These are phyloP conservation scores for Solanum piurae DNA, from an alignment of 257 asterid species.

Conservation along the genomic window DNA sequence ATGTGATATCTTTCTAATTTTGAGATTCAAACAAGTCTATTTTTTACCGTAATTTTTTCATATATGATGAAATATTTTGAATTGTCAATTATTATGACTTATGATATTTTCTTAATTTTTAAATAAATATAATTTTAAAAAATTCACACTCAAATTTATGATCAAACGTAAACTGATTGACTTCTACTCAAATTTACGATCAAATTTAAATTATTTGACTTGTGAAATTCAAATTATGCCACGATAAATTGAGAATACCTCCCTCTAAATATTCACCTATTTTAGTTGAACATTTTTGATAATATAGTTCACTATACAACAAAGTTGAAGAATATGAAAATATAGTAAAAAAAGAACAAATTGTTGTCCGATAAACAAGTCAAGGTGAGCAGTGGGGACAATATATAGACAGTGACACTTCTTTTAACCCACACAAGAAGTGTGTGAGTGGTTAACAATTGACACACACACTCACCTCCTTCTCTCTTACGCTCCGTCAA, in stretches of 20 bases:
- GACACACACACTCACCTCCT: conserved; percentile 26
- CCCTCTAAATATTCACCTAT: background rate
- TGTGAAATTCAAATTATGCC: background rate
- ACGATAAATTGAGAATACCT: background rate
- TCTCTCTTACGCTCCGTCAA: conserved; percentile 29
- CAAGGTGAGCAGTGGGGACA: background rate
- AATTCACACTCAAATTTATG: too few species aligned
- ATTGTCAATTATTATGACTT: background rate
- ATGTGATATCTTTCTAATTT: too few species aligned
- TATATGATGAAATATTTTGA: too few species aligned
- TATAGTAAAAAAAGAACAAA: background rate
- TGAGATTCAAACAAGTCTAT: too few species aligned
- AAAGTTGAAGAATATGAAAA: background rate
- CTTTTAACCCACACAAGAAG: conserved; percentile 18
- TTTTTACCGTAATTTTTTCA: too few species aligned
- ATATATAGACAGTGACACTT: background rate
- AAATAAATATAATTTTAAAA: too few species aligned
- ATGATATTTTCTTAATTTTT: too few species aligned
- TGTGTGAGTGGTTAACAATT: conserved; percentile 15
- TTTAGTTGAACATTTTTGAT: background rate
- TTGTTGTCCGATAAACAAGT: background rate
- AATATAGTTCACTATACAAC: background rate
- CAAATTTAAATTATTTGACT: background rate
- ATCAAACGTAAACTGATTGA: too few species aligned
- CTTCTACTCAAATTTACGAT: too few species aligned